phyloP scores from a whole-genome alignment of 345 rosid genomes.

The Raphanus sativus region DNA sequence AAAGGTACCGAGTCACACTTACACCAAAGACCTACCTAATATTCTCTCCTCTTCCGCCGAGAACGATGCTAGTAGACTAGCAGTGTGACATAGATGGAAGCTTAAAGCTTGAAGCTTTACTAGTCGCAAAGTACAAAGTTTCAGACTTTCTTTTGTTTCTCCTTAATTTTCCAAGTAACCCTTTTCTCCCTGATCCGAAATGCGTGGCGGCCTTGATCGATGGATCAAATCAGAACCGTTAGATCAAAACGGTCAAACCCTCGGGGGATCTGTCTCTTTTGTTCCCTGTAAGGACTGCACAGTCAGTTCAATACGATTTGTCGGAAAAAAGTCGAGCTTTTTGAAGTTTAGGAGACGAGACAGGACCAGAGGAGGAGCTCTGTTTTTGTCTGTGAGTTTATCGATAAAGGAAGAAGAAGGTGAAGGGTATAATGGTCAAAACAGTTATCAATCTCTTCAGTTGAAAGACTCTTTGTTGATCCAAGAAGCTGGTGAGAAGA shows the following conservation, averaged over 20 bases:
- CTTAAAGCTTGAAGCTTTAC: too few relatives aligned
- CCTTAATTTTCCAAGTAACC: slow-evolving; percentile 20
- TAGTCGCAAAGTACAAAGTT: not conserved
- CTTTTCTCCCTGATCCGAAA: slow-evolving; percentile 13
- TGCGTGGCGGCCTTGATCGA: slow-evolving; percentile 52
- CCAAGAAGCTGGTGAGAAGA: slow-evolving; percentile 3
- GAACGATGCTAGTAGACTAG: too few relatives aligned
- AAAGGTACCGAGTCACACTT: too few relatives aligned
- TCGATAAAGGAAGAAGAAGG: slow-evolving; percentile 57
- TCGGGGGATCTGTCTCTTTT: slow-evolving; percentile 53
- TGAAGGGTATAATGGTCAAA: slow-evolving; percentile 40
- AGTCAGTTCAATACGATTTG: slow-evolving; percentile 24
- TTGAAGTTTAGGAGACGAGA: slow-evolving; percentile 36
- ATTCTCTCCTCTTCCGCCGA: too few relatives aligned
- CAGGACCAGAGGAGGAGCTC: slow-evolving; percentile 31
- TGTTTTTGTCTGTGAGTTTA: slow-evolving; percentile 72
- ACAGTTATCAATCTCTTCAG: slow-evolving; percentile 23
- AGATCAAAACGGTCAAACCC: not conserved
- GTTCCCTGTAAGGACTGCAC: slow-evolving; percentile 16
- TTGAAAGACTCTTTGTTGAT: slow-evolving; percentile 25
- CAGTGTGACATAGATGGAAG: too few relatives aligned
- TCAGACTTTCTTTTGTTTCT: not conserved
- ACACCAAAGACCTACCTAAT: too few relatives aligned
- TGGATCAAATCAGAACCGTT: slow-evolving; percentile 33
- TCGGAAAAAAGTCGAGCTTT: slow-evolving; percentile 36